phyloP scores from a whole-genome alignment of 345 rosid genomes.

The Melaleuca quinquenervia region DNA sequence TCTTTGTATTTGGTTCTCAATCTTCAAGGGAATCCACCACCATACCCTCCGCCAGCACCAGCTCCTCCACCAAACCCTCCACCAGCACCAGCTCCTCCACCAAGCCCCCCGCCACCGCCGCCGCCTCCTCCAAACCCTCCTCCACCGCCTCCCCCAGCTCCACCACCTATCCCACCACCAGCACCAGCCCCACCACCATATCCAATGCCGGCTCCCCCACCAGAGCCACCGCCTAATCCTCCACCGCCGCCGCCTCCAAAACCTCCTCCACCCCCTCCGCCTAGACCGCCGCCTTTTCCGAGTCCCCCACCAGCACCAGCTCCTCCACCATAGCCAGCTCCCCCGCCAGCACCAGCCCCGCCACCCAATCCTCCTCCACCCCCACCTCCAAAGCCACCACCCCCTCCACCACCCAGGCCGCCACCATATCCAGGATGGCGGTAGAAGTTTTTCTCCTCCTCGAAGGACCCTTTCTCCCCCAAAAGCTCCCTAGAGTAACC shows the following conservation, averaged over 20 bases:
- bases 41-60: constrained; percentile 23
- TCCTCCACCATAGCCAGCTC: constrained; percentile 7
- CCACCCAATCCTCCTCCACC: constrained; percentile 14
- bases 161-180: constrained; percentile 1
- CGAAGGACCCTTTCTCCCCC: constrained; percentile 15
- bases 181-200: background rate
- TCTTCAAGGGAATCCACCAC: constrained; percentile 18
- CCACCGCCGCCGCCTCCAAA: constrained; percentile 17
- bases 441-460: constrained; percentile 26
- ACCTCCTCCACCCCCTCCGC: constrained; percentile 8
- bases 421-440: constrained; percentile 10
- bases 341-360: constrained; percentile 1
- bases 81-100: constrained; percentile 5
- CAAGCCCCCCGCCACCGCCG: background rate
- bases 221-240: constrained; percentile 10
- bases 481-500: constrained; percentile 22
- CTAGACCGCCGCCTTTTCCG: constrained; percentile 17
- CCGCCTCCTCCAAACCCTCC: constrained; percentile 1
- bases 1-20: background rate
- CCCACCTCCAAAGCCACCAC: constrained; percentile 8
- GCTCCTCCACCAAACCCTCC: constrained; percentile 21
- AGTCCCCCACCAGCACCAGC: constrained; percentile 12
- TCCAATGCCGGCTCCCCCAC: constrained; percentile 4
- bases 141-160: background rate
- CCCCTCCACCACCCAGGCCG: constrained; percentile 1